Base-by-base conservation (phyloP, 331 rosid species). In the Pyrus hybrid region DNA sequence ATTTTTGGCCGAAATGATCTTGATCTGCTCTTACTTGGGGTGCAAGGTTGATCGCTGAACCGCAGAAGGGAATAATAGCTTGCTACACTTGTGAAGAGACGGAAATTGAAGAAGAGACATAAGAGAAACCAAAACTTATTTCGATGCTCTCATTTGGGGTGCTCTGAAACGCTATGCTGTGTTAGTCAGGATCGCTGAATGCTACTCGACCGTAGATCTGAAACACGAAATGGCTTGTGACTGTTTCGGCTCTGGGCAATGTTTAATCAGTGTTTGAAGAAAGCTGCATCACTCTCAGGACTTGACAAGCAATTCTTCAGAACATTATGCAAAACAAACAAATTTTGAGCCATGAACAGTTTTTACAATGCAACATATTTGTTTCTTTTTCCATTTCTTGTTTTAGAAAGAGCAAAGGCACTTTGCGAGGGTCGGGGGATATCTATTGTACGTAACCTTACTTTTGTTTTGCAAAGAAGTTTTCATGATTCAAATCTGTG, bases 401-500 rank as follows among this genome's bases (percentile, higher is more conserved):
- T 2, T 37, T 37, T 9, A 37, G 43, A 37, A 37, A 9, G 13
- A 9, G 13, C 43, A 35, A 35, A 2, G 4, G 3, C 43, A 37
- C 13, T 9, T 37, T 37, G 4, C 43, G 4, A 9, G 4, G 0
- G 4, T 37, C 1, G 1, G 37, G 3, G 0, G 1, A 37, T 37
- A 37, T 37, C 1, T 37, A 37, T 37, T 37, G 4, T 37, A 37
- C 13, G 1, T 37, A 37, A 1, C 13, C 4, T 37, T 37, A 0
- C 43, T 37, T 0, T 0, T 37, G 4, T 0, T 37, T 37, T 37
- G 43, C 13, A 37, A 37, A 37, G 0, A 37, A 0, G 43, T 37
- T 37, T 37, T 0, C 13, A 2, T 37, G 0, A 37, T 37, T 37
- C 0, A 0, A 37, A 9, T 0, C 3, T 0, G 1, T 9, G 13